Evolutionary conservation across 2,329 filamentous ascomycete species (phyloP).

Genomic region (Lasiodiplodia theobromae): DNA sequence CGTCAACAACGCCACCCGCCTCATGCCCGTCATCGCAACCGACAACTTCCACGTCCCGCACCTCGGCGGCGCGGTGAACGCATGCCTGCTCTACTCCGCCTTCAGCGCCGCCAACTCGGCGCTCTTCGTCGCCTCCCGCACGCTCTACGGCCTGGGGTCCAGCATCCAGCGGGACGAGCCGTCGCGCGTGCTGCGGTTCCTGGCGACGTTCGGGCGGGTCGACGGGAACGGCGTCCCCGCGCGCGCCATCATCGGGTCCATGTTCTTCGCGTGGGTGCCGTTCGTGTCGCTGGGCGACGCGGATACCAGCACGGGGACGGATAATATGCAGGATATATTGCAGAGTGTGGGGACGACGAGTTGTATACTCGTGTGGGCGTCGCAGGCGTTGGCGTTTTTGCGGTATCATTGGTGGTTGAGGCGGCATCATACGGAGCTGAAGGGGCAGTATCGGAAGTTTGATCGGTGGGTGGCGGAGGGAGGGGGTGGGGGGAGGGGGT

Average conservation of each 20-base stretch:
- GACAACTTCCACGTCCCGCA: slow-evolving; percentile 25
- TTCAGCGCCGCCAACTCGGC: slow-evolving; percentile 44
- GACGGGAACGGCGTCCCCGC: slow-evolving; percentile 15
- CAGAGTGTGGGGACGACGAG: slow-evolving; percentile 19
- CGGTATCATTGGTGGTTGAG: slow-evolving; percentile 22
- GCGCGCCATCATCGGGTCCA: slow-evolving; percentile 23
- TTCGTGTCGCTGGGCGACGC: slow-evolving; percentile 9
- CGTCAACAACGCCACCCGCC: neutral
- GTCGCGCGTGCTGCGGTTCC: neutral
- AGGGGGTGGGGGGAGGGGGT: no score
- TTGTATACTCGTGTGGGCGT: slow-evolving; percentile 27
- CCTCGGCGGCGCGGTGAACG: slow-evolving; percentile 38
- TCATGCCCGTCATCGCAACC: slow-evolving; percentile 26
- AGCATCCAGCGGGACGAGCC: slow-evolving; percentile 10
- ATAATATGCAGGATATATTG: slow-evolving; percentile 18
- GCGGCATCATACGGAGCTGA: neutral
- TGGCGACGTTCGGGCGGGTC: slow-evolving; percentile 7
- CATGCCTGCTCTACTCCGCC: slow-evolving; percentile 40
- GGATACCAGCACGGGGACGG: neutral
- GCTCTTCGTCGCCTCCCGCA: slow-evolving; percentile 46
- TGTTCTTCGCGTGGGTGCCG: slow-evolving; percentile 24
- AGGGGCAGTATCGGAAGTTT: neutral
- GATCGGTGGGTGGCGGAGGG: neutral
- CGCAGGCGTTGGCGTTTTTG: slow-evolving; percentile 19
- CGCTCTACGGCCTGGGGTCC: slow-evolving; percentile 40